Evolutionary conservation across 352 stramenopile species (phyloP).

Genomic region (Pythium coloratum): DNA sequence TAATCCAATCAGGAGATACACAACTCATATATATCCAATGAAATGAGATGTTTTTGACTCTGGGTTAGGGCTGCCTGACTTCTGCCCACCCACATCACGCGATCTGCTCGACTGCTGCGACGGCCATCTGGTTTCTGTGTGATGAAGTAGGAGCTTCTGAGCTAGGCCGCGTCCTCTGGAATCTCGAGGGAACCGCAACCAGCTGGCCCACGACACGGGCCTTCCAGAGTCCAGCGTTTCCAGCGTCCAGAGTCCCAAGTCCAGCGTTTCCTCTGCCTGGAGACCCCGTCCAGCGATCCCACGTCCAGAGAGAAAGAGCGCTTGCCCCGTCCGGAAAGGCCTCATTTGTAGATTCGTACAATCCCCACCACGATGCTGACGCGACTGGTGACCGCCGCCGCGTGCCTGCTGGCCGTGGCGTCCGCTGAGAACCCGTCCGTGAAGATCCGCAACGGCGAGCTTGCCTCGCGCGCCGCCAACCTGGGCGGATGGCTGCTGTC

Average conservation of each 20-base stretch:
- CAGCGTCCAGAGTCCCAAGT: background rate
- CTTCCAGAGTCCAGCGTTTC: background rate
- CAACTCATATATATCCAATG: background rate
- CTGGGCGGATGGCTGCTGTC: conserved; percentile 38
- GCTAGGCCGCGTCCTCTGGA: background rate
- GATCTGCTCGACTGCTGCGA: no score
- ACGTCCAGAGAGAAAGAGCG: background rate
- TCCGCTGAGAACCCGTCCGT: conserved; percentile 19
- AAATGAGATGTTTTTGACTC: background rate
- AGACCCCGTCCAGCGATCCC: no score
- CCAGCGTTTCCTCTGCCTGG: no score
- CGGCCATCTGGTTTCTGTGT: background rate
- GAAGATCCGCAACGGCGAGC: conserved; percentile 24
- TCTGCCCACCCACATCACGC: background rate
- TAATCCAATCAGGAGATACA: background rate
- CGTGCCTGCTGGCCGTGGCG: background rate
- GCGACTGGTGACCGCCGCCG: conserved; percentile 4
- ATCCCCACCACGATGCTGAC: conserved; percentile 4
- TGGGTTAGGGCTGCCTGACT: background rate
- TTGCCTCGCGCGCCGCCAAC: conserved; percentile 48
- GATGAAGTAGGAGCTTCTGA: background rate
- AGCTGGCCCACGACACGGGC: background rate
- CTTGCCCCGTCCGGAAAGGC: background rate
- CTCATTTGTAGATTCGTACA: background rate
- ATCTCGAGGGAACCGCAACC: background rate